A percentile compares a stretch with the other conserved stretches of the same genome.
Conservation (phyloP, 2,329 filamentous ascomycete genomes). For the Arachnomyces sp. region DNA sequence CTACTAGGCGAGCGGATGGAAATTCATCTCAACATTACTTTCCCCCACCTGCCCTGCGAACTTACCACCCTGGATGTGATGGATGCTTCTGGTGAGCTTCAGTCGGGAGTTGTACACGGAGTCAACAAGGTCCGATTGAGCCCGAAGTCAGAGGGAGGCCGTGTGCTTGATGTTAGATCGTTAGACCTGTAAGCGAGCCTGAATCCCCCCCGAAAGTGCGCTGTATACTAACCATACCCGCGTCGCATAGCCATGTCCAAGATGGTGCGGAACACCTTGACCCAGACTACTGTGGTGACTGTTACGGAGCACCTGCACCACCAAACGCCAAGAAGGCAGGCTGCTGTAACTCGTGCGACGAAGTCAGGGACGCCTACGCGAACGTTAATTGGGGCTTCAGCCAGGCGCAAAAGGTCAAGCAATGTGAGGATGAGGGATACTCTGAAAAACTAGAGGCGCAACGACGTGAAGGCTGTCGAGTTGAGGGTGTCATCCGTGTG, state of each 20-base stretch:
- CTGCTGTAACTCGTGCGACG: constrained; percentile 95
- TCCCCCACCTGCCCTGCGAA: constrained; percentile 88
- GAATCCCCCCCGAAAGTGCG: constrained; percentile 5
- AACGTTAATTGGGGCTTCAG: constrained; percentile 88
- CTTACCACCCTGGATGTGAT: constrained; percentile 95
- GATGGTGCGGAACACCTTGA: constrained; percentile 73
- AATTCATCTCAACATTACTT: constrained; percentile 95
- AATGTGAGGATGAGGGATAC: constrained; percentile 93
- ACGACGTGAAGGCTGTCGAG: constrained; percentile 83
- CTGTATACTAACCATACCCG: constrained; percentile 1
- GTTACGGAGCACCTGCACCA: constrained; percentile 77
- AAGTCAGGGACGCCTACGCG: constrained; percentile 92
- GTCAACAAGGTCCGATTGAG: constrained; percentile 81
- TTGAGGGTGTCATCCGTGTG: constrained; percentile 84
- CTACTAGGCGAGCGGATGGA: constrained; percentile 96
- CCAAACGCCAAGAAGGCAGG: constrained; percentile 64
- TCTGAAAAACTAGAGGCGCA: constrained; percentile 79
- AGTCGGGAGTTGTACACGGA: constrained; percentile 87
- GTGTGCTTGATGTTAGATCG: constrained; percentile 61
- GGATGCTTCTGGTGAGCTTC: constrained; percentile 96
- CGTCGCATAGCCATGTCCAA: constrained; percentile 49
- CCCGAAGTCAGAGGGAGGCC: constrained; percentile 63
- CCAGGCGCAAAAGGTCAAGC: constrained; percentile 82
- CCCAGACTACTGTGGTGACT: constrained; percentile 85
- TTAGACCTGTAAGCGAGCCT: constrained; percentile 53